A percentile compares a stretch with the other conserved stretches of the same genome.
Evolutionary conservation across 1,284 basidiomycete genomes (phyloP).

Genomic region (Irpex rosettiformis): DNA sequence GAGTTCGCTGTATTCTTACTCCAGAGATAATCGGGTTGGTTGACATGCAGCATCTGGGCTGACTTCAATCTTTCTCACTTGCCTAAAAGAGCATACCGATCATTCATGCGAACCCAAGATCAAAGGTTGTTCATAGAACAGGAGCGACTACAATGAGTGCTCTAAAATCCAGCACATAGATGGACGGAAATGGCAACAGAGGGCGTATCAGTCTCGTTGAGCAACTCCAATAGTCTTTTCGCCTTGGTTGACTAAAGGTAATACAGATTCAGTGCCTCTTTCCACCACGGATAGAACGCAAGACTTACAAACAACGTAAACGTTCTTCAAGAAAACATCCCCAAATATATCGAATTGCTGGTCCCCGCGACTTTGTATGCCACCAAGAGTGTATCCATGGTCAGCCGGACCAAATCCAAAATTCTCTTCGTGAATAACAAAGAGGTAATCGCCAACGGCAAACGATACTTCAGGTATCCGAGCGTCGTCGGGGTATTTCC

Average conservation of each 20-base stretch:
- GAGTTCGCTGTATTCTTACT: too few relatives aligned
- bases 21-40: neutral
- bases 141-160: too few relatives aligned
- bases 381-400: conserved; percentile 26
- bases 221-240: conserved; percentile 28
- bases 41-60: neutral
- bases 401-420: conserved; percentile 29
- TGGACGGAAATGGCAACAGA: too few relatives aligned
- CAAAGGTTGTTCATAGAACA: too few relatives aligned
- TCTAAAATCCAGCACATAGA: too few relatives aligned
- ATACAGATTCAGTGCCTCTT: neutral
- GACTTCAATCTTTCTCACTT: neutral
- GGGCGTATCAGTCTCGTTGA: conserved; percentile 23
- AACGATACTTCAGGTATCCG: conserved; percentile 31
- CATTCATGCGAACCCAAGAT: too few relatives aligned
- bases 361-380: conserved; percentile 35
- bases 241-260: conserved; percentile 27
- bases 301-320: conserved; percentile 35
- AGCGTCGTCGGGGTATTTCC: conserved; percentile 32
- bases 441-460: conserved; percentile 32
- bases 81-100: neutral
- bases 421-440: conserved; percentile 29
- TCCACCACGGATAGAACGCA: conserved; percentile 2
- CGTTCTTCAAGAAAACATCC: conserved; percentile 36
- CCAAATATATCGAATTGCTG: conserved; percentile 36